These are phyloP conservation scores for Alternaria sp. DNA, from an alignment of 2,329 filamentous ascomycete species.

Conservation along the genomic window DNA sequence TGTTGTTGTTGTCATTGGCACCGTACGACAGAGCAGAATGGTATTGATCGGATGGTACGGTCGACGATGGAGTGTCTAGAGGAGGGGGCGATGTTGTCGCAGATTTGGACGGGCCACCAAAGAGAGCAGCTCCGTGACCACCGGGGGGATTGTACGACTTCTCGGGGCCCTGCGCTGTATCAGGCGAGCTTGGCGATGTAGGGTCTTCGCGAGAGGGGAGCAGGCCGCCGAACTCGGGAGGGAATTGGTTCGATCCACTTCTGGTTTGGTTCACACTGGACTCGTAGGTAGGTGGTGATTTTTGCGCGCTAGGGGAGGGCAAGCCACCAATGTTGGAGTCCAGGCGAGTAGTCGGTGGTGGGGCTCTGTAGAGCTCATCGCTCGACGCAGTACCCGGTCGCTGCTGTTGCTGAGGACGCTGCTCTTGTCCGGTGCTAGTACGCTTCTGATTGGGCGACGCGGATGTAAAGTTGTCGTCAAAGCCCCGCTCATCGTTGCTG, in stretches of 20 bases:
- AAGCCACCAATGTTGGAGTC: conserved; percentile 54
- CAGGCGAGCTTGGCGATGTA: conserved; percentile 50
- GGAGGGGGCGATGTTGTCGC: conserved; percentile 51
- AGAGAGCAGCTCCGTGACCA: conserved; percentile 52
- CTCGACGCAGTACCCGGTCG: conserved; percentile 39
- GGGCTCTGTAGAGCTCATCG: conserved; percentile 44
- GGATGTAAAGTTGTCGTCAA: conserved; percentile 91
- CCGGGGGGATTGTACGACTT: conserved; percentile 49
- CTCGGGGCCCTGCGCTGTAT: conserved; percentile 49
- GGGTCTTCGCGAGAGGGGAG: conserved; percentile 65
- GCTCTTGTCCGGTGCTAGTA: conserved; percentile 35
- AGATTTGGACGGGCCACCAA: conserved; percentile 50
- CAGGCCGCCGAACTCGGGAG: conserved; percentile 64
- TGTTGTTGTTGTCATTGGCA: conserved; percentile 38
- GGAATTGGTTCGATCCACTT: conserved; percentile 58
- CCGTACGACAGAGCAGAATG: conserved; percentile 53
- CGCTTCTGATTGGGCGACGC: conserved; percentile 56
- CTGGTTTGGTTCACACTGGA: conserved; percentile 51
- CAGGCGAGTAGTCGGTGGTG: conserved; percentile 47
- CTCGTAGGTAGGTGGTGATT: conserved; percentile 67
- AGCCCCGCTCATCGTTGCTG: conserved; percentile 72
- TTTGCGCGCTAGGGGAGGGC: conserved; percentile 64
- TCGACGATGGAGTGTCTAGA: conserved; percentile 51
- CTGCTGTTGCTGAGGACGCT: conserved; percentile 37
- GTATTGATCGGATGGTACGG: conserved; percentile 54